phyloP scores from a whole-genome alignment of 2,329 filamentous ascomycete genomes.

The Sarocladium oryzae region DNA sequence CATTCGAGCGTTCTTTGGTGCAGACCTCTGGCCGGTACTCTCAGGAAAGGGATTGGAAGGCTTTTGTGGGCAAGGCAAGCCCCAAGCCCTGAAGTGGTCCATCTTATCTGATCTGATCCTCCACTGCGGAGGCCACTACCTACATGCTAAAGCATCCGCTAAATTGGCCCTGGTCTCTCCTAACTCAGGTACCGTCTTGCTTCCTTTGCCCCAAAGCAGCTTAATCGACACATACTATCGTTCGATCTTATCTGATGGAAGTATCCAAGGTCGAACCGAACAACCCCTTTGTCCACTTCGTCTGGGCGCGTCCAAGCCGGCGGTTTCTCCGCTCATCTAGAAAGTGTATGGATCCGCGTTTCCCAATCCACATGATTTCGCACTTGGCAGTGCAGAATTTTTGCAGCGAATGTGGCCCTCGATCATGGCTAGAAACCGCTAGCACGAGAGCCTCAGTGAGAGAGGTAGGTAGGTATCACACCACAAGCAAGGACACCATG shows the following conservation, averaged over 20 bases:
- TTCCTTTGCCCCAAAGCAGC: neutral
- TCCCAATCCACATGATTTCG: neutral
- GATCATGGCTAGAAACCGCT: no score
- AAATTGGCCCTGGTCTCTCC: no score
- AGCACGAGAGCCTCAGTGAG: neutral
- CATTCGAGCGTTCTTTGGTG: neutral
- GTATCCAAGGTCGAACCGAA: neutral
- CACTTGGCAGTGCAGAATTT: neutral
- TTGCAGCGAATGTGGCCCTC: neutral
- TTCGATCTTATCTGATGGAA: neutral
- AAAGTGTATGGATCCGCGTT: neutral
- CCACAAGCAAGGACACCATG: no score
- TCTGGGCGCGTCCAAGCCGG: no score
- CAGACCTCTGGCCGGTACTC: no score
- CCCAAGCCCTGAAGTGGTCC: neutral
- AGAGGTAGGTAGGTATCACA: neutral
- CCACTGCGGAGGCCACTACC: neutral
- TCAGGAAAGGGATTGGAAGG: no score
- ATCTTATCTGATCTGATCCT: neutral
- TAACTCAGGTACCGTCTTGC: neutral
- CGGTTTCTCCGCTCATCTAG: neutral
- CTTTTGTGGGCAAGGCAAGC: no score
- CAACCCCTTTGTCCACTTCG: no score
- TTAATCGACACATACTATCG: neutral
- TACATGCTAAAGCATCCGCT: neutral